Evolutionary conservation across 202 grass and related monocot genomes (phyloP).

Genomic region (Schoenoplectus tabernaemontani): DNA sequence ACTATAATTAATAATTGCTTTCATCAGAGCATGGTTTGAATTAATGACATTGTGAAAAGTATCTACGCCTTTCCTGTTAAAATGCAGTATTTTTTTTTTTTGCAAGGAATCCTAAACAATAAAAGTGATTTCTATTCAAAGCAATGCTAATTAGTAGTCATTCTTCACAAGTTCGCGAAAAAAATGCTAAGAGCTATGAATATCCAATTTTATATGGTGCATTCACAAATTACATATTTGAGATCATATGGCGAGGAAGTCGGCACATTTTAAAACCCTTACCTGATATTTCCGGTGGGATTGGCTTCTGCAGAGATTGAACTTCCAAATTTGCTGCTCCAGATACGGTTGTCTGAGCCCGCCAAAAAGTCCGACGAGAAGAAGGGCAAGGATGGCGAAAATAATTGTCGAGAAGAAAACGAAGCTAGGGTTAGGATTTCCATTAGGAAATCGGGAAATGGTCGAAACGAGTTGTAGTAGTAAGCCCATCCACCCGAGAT

Average conservation of each 20-base stretch:
- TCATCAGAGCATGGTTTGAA: not conserved
- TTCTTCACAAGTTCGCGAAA: not conserved
- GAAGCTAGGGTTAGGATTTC: constrained; percentile 27
- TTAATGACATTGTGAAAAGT: not conserved
- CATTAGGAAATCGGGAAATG: constrained; percentile 7
- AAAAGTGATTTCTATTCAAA: not conserved
- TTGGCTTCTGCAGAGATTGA: constrained; percentile 1
- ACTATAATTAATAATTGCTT: not conserved
- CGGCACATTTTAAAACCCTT: not conserved
- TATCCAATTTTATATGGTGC: not conserved
- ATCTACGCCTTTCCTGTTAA: not conserved
- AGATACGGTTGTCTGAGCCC: not conserved
- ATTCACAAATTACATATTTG: not conserved
- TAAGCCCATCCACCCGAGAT: not conserved
- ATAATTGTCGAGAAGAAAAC: constrained; percentile 1
- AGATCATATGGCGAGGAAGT: not conserved
- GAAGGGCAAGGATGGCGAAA: not conserved
- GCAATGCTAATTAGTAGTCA: not conserved
- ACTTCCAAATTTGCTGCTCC: not conserved
- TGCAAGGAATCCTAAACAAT: not conserved
- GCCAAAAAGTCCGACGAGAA: not conserved
- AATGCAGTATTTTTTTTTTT: no score
- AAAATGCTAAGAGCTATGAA: constrained; percentile 1
- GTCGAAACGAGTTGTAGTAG: constrained; percentile 1
- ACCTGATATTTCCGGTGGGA: not conserved